These are phyloP conservation scores for Trebouxia sp. DNA, from an alignment of 139 green algal genomes.

Conservation along the genomic window DNA sequence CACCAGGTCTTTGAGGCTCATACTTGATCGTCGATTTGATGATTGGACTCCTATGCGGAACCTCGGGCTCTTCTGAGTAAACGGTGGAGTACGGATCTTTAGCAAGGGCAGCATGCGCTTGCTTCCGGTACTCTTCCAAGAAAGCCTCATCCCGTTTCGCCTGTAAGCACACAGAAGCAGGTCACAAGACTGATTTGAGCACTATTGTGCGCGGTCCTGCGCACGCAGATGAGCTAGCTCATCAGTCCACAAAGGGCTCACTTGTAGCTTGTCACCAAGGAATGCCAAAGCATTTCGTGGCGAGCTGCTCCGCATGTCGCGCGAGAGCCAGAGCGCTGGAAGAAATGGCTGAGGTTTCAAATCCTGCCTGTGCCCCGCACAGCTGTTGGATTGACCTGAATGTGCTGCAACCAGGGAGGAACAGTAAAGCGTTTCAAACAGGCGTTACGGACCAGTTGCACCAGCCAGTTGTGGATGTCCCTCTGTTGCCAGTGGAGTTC, in stretches of 20 bases:
- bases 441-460: neutral
- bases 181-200: too few relatives aligned
- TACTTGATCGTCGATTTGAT: slow-evolving; percentile 6
- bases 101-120: neutral
- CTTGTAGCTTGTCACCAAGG: slow-evolving; percentile 17
- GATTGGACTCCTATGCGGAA: neutral
- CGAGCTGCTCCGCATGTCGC: neutral
- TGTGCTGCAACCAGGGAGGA: too few relatives aligned
- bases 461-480: neutral
- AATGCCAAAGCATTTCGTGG: slow-evolving; percentile 13
- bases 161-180: neutral
- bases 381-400: too few relatives aligned
- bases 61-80: neutral
- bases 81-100: slow-evolving; percentile 5
- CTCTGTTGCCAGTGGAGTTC: neutral
- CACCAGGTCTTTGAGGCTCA: neutral
- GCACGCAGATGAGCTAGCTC: too few relatives aligned
- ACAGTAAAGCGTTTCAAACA: neutral
- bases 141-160: slow-evolving; percentile 1
- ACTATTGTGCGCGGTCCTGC: too few relatives aligned
- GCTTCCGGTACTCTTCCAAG: neutral
- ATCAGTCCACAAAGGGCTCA: neutral
- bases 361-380: too few relatives aligned
- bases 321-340: neutral
- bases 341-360: neutral